phyloP scores from a whole-genome alignment of 1,284 basidiomycete species.

The Pterulicium gracile region DNA sequence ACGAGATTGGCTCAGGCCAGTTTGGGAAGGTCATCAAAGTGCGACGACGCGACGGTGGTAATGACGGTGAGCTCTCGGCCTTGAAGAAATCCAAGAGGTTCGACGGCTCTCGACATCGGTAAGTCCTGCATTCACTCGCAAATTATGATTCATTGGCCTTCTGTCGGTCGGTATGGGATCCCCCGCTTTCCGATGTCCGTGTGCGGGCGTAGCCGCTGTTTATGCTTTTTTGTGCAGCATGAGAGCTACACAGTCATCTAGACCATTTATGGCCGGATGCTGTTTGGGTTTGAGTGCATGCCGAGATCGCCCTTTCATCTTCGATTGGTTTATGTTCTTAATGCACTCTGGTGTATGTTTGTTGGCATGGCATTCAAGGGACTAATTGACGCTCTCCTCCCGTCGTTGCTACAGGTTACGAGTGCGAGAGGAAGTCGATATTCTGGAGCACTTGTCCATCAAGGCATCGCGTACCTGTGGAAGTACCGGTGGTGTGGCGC shows the following conservation, averaged over 20 bases:
- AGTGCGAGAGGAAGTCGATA: conserved; percentile 91
- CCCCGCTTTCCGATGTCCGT: no score
- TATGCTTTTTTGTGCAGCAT: background rate
- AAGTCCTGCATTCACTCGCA: conserved; percentile 20
- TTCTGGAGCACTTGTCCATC: conserved; percentile 71
- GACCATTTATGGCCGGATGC: background rate
- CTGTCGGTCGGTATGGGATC: no score
- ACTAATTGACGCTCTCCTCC: conserved; percentile 7
- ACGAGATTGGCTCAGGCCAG: conserved; percentile 84
- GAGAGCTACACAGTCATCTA: background rate
- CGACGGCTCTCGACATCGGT: conserved; percentile 87
- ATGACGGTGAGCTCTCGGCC: conserved; percentile 57
- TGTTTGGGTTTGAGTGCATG: background rate
- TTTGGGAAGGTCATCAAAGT: conserved; percentile 95
- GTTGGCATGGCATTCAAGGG: conserved; percentile 12
- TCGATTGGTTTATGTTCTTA: background rate
- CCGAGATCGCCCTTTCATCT: background rate
- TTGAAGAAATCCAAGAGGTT: conserved; percentile 95
- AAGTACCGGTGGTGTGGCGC: conserved; percentile 15
- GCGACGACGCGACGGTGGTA: conserved; percentile 44
- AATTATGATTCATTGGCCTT: background rate
- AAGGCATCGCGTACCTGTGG: conserved; percentile 17
- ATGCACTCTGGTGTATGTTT: conserved; percentile 8
- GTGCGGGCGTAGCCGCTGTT: no score
- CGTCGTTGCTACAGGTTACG: conserved; percentile 46